Percentiles rank a stretch among this genome's conserved stretches.
These are phyloP conservation scores for Camelina laxa DNA, from an alignment of 345 rosid genomes.

Conservation along the genomic window DNA sequence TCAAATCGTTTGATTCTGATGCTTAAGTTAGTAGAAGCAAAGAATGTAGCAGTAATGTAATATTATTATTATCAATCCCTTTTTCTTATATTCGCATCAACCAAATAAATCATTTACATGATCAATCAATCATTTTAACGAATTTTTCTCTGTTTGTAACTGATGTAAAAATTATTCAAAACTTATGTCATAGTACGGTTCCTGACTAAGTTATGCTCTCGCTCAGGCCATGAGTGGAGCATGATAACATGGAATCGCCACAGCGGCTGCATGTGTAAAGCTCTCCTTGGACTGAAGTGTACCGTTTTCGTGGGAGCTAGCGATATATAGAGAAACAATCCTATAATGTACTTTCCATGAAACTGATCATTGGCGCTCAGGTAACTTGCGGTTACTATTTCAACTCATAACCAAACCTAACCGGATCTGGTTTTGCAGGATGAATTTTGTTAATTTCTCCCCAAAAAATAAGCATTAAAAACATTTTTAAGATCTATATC, in stretches of 20 bases:
- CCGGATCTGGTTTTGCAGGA: background rate
- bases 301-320: conserved; percentile 68
- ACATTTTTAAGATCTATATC: no score
- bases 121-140: no score
- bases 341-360: conserved; percentile 64
- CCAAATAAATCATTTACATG: background rate
- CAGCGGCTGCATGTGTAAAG: conserved; percentile 88
- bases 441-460: background rate
- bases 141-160: no score
- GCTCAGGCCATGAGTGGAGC: conserved; percentile 89
- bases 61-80: conserved; percentile 9
- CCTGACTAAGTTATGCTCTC: conserved; percentile 44
- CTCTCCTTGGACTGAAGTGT: conserved; percentile 56
- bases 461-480: background rate
- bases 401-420: background rate
- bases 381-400: conserved; percentile 34
- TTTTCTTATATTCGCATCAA: background rate
- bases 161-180: no score
- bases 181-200: no score
- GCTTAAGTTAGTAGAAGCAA: conserved; percentile 10
- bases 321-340: conserved; percentile 68
- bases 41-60: conserved; percentile 29
- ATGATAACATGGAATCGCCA: conserved; percentile 85
- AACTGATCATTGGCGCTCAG: conserved; percentile 62
- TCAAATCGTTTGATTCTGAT: conserved; percentile 23